Evolutionary conservation across 2,329 filamentous ascomycete genomes (phyloP).

Genomic region (Escovopsis sp.): DNA sequence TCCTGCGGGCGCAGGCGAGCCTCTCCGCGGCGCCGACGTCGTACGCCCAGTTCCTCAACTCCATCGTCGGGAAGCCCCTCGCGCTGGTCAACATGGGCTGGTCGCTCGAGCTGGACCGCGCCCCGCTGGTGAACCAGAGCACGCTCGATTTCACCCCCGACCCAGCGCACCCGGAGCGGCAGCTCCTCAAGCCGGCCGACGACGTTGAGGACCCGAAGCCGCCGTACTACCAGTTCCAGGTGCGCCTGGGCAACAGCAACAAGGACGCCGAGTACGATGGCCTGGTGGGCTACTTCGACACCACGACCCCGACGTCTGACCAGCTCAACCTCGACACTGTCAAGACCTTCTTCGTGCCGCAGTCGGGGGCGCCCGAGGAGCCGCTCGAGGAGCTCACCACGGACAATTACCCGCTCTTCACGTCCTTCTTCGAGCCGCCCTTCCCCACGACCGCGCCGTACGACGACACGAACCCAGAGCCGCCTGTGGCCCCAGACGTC

Average conservation of each 20-base stretch:
- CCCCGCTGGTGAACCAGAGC: slow-evolving; percentile 8
- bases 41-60: slow-evolving; percentile 20
- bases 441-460: not conserved
- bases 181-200: not conserved
- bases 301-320: not conserved
- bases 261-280: slow-evolving; percentile 19
- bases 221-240: slow-evolving; percentile 17
- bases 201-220: not conserved
- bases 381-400: slow-evolving; percentile 3
- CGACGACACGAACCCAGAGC: not conserved
- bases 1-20: slow-evolving; percentile 14
- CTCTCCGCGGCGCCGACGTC: slow-evolving; percentile 15
- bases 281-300: slow-evolving; percentile 23
- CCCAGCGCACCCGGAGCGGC: not conserved
- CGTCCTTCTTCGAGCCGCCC: slow-evolving; percentile 12
- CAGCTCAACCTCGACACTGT: slow-evolving; percentile 12
- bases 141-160: slow-evolving; percentile 2
- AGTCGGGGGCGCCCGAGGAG: slow-evolving; percentile 1
- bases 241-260: slow-evolving; percentile 21
- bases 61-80: slow-evolving; percentile 24
- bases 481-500: not conserved
- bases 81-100: slow-evolving; percentile 25
- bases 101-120: slow-evolving; percentile 19
- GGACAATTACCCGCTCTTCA: slow-evolving; percentile 12
- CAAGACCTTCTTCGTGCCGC: slow-evolving; percentile 13